Evolutionary conservation across 1,284 basidiomycete genomes (phyloP).

Genomic region (Leucoagaricus sp.): DNA sequence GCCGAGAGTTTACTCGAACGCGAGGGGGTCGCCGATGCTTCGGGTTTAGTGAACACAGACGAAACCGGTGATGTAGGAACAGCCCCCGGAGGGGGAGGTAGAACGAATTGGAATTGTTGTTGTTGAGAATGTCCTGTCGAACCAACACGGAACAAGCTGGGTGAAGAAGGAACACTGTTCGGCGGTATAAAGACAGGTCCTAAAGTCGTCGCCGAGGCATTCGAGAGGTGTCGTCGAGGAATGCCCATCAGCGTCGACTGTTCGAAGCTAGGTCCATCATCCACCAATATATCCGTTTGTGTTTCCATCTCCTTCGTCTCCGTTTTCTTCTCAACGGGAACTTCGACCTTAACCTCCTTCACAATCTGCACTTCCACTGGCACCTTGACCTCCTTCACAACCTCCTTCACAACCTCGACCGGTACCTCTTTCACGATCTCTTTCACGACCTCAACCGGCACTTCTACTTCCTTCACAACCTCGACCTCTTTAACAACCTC

Average conservation of each 20-base stretch:
- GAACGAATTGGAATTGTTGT: conserved; percentile 79
- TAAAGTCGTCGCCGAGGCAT: conserved; percentile 25
- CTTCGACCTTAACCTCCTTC: conserved; percentile 12
- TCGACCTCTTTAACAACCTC: conserved; percentile 38
- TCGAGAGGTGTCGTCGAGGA: conserved; percentile 24
- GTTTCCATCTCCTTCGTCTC: conserved; percentile 71
- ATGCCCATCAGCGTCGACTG: conserved; percentile 3
- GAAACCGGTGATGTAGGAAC: not conserved
- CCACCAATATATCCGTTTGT: conserved; percentile 69
- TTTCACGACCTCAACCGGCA: conserved; percentile 10
- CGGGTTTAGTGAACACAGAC: conserved; percentile 28
- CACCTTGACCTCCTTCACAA: conserved; percentile 8
- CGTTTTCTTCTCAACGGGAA: conserved; percentile 33
- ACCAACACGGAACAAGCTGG: conserved; percentile 57
- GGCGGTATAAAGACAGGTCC: conserved; percentile 26
- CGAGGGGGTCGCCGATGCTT: not conserved
- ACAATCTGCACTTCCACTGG: conserved; percentile 23
- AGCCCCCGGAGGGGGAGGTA: conserved; percentile 22
- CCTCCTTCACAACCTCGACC: conserved; percentile 3
- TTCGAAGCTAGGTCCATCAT: not conserved
- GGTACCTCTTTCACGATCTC: conserved; percentile 10
- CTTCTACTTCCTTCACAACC: conserved; percentile 3
- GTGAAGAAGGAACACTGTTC: conserved; percentile 26
- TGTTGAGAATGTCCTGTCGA: conserved; percentile 50
- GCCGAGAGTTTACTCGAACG: conserved; percentile 33